Evolutionary conservation across 1,139 yeast genomes (phyloP).

Genomic region (Hyphopichia pseudoburtonii): DNA sequence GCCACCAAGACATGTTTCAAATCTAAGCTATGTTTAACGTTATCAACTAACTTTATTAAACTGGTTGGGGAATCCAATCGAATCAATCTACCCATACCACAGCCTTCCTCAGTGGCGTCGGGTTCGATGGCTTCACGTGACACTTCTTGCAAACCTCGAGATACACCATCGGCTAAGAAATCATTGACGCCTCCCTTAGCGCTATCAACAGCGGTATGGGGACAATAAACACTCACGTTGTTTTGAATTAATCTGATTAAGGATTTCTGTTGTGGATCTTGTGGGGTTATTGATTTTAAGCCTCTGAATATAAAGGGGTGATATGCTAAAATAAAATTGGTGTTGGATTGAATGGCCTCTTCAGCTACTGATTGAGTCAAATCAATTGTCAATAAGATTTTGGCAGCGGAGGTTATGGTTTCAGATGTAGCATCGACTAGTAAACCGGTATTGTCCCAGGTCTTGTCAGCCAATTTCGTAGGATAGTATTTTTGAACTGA

Average conservation of each 20-base stretch:
- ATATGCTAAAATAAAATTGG: slow-evolving; percentile 73
- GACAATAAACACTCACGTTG: slow-evolving; percentile 85
- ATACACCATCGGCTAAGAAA: slow-evolving; percentile 72
- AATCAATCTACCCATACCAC: slow-evolving; percentile 85
- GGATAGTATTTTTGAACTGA: slow-evolving; percentile 72
- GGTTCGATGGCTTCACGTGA: slow-evolving; percentile 28
- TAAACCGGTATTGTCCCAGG: slow-evolving; percentile 95
- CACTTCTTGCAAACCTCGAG: slow-evolving; percentile 23
- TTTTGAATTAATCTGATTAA: slow-evolving; percentile 69
- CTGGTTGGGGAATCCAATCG: slow-evolving; percentile 44
- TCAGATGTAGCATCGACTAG: slow-evolving; percentile 61
- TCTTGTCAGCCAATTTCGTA: slow-evolving; percentile 67
- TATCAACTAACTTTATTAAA: slow-evolving; percentile 46
- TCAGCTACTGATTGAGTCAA: slow-evolving; percentile 80
- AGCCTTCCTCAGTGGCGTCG: slow-evolving; percentile 35
- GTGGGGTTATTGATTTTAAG: slow-evolving; percentile 66
- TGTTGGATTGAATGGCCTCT: slow-evolving; percentile 64
- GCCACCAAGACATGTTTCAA: slow-evolving; percentile 69
- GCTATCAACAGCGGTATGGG: slow-evolving; percentile 96
- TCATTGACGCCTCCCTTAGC: slow-evolving; percentile 91
- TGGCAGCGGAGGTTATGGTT: slow-evolving; percentile 18
- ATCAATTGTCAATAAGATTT: slow-evolving; percentile 76
- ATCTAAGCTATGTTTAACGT: slow-evolving; percentile 55
- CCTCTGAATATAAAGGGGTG: slow-evolving; percentile 95
- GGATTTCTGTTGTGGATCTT: slow-evolving; percentile 80